Conservation (phyloP, 2,329 filamentous ascomycete genomes). For the Zymoseptoria passerinii region DNA sequence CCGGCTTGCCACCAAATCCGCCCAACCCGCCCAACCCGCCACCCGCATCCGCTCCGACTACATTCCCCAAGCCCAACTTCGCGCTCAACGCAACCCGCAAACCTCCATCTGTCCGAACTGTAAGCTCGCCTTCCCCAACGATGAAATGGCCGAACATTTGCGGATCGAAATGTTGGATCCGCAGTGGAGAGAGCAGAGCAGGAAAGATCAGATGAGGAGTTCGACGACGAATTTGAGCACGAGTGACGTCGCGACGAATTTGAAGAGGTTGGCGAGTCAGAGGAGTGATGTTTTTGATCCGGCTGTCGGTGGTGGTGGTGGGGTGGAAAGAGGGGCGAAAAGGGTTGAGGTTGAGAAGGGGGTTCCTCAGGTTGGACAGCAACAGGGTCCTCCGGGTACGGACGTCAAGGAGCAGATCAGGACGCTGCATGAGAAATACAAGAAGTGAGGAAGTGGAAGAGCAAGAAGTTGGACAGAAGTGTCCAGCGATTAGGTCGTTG, state of each 20-base stretch:
- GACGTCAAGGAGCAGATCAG: conserved; percentile 34
- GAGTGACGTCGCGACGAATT: conserved; percentile 80
- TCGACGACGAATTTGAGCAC: conserved; percentile 80
- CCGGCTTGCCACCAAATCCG: conserved; percentile 49
- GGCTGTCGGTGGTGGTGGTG: conserved; percentile 55
- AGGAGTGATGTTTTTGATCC: conserved; percentile 79
- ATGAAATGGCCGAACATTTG: conserved; percentile 87
- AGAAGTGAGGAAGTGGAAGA: conserved; percentile 11
- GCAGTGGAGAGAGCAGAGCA: conserved; percentile 90
- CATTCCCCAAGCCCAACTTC: conserved; percentile 72
- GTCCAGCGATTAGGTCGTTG: too few relatives aligned
- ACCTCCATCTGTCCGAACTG: conserved; percentile 87
- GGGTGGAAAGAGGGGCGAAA: conserved; percentile 52
- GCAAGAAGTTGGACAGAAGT: neutral
- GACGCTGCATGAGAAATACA: conserved; percentile 26
- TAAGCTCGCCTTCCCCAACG: conserved; percentile 76
- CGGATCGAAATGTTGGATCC: conserved; percentile 90
- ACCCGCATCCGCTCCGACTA: conserved; percentile 95
- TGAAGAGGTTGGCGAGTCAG: conserved; percentile 89
- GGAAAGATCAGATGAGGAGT: conserved; percentile 76
- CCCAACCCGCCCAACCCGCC: conserved; percentile 50
- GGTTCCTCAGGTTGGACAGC: conserved; percentile 42
- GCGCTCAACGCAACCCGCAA: conserved; percentile 41
- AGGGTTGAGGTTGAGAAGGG: conserved; percentile 59
- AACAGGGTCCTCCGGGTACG: conserved; percentile 41